Percentiles rank a stretch among this genome's conserved stretches.
phyloP scores from a whole-genome alignment of 176 grass and related monocot species.

The maize (Zea mays) region Zm-B73-REFERENCE-NAM-5.0 NC_050096.1:284219001-284219500 shows the following conservation, averaged over 20 bases:
- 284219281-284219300: slow-evolving; percentile 87
- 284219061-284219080: slow-evolving; percentile 97
- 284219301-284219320: slow-evolving; percentile 84
- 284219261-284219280: slow-evolving; percentile 80
- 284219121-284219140: slow-evolving; percentile 84
- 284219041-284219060: slow-evolving; percentile 34
- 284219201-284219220: slow-evolving; percentile 77
- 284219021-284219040: slow-evolving; percentile 11
- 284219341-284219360: slow-evolving; percentile 73
- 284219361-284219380: slow-evolving; percentile 72
- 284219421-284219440: slow-evolving; percentile 91
- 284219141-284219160: slow-evolving; percentile 97
- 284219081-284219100: slow-evolving; percentile 80
- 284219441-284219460: slow-evolving; percentile 62
- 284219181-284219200: slow-evolving; percentile 76
- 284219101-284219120: slow-evolving; percentile 87
- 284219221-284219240: slow-evolving; percentile 72
- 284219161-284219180: slow-evolving; percentile 74
- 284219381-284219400: slow-evolving; percentile 80
- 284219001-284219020: not conserved
- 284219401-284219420: slow-evolving; percentile 76
- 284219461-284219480: slow-evolving; percentile 22
- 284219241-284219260: slow-evolving; percentile 90
- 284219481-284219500: not conserved
- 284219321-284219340: slow-evolving; percentile 60